Evolutionary conservation across 352 stramenopile species (phyloP).

Genomic region (Globisporangium radiosum): DNA sequence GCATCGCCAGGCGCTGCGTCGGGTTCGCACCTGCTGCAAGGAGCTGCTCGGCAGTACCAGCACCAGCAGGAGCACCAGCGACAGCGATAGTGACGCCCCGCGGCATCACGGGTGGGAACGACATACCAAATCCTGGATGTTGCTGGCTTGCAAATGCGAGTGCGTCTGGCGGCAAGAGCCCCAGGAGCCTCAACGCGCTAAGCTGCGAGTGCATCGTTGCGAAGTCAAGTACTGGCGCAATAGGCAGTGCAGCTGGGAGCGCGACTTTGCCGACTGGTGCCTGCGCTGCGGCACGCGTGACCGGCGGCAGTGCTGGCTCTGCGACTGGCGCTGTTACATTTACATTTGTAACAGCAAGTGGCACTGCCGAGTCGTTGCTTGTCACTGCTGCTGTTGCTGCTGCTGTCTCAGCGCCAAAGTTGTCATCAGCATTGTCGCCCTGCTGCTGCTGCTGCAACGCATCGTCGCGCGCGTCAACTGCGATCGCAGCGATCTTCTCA

Average conservation of each 20-base stretch:
- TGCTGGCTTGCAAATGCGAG: conserved; percentile 6
- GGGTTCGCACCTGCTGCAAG: too few species aligned
- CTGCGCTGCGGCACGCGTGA: not conserved
- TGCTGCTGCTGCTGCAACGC: not conserved
- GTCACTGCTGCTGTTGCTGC: too few species aligned
- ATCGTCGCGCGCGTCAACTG: conserved; percentile 7
- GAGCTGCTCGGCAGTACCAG: too few species aligned
- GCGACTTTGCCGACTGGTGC: conserved; percentile 1
- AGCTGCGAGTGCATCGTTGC: conserved; percentile 2
- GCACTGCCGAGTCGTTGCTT: too few species aligned
- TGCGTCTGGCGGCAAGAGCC: conserved; percentile 5
- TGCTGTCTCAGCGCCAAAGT: too few species aligned
- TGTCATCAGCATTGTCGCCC: not conserved
- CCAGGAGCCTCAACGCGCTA: conserved; percentile 3
- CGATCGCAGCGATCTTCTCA: conserved; percentile 32
- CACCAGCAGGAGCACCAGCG: too few species aligned
- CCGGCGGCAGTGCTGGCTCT: too few species aligned
- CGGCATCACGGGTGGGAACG: conserved; percentile 27
- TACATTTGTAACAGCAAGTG: too few species aligned
- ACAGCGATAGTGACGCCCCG: too few species aligned
- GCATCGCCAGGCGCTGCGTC: not conserved
- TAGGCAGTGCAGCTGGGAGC: conserved; percentile 4
- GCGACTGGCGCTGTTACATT: too few species aligned
- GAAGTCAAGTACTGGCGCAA: conserved; percentile 1
- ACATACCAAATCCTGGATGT: conserved; percentile 29